Conservation (phyloP, 305 asterid genomes). For the Lippia alba region DNA sequence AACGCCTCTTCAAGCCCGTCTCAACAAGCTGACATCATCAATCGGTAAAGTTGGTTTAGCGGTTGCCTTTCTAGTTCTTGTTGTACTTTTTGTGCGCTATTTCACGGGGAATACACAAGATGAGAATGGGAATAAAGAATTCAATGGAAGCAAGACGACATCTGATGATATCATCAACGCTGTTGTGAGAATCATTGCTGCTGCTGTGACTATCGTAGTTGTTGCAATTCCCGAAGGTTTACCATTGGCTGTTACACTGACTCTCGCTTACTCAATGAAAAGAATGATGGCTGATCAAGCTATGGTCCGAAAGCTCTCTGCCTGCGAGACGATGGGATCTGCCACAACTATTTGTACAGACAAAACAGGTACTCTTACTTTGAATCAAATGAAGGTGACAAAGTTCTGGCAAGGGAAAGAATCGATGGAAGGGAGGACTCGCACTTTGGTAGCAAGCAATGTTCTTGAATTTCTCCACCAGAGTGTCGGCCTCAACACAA, state of each 20-base stretch:
- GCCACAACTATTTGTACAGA: conserved; percentile 68
- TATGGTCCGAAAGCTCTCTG: conserved; percentile 66
- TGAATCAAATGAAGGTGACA: conserved; percentile 65
- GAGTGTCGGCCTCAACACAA: conserved; percentile 63
- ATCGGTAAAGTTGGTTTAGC: conserved; percentile 64
- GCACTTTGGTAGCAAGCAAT: conserved; percentile 13
- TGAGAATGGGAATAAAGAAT: conserved; percentile 53
- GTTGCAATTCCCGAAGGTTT: conserved; percentile 80
- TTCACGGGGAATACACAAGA: conserved; percentile 66
- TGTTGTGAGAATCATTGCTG: conserved; percentile 64
- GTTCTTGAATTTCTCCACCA: conserved; percentile 52
- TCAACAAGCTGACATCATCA: conserved; percentile 56
- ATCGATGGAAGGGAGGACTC: conserved; percentile 16
- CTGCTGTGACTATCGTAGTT: conserved; percentile 74
- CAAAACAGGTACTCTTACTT: conserved; percentile 68
- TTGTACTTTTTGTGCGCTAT: conserved; percentile 60
- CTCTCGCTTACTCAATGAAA: conserved; percentile 68
- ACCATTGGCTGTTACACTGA: conserved; percentile 65
- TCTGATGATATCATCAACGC: conserved; percentile 52
- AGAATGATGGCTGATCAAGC: conserved; percentile 70
- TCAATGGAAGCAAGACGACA: conserved; percentile 45
- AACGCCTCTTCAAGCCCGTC: conserved; percentile 69
- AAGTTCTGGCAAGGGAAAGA: conserved; percentile 58
- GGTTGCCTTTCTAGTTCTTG: conserved; percentile 64
- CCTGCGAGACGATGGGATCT: conserved; percentile 72